A percentile compares a stretch with the other conserved stretches of the same genome.
phyloP scores from a whole-genome alignment of 805 yeast genomes.

The Cyberlindnera xishuangbannaensis region DNA sequence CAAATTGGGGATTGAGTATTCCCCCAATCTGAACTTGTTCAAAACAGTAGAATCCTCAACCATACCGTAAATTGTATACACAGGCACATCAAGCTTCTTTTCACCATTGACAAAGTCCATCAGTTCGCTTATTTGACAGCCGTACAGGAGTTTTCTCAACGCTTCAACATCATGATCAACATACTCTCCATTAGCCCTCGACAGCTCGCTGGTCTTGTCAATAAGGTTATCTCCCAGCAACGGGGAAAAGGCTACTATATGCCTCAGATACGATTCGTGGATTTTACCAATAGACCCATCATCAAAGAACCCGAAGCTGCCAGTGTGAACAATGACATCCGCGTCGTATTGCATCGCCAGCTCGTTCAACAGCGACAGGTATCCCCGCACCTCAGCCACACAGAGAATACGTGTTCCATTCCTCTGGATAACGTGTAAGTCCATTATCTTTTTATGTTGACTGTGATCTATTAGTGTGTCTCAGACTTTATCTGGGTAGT shows the following conservation, averaged over 20 bases:
- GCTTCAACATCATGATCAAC: constrained; percentile 32
- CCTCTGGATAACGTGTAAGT: constrained; percentile 20
- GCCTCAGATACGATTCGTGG: constrained; percentile 53
- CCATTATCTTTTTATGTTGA: no score
- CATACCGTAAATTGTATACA: constrained; percentile 73
- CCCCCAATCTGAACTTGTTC: constrained; percentile 53
- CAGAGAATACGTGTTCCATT: constrained; percentile 37
- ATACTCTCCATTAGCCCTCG: constrained; percentile 38
- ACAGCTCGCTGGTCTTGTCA: constrained; percentile 46
- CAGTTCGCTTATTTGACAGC: constrained; percentile 45
- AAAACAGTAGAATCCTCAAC: constrained; percentile 68
- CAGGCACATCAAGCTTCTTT: constrained; percentile 46
- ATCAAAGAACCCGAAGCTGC: constrained; percentile 78
- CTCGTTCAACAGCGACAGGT: constrained; percentile 42
- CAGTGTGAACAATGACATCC: constrained; percentile 57
- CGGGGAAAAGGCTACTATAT: constrained; percentile 62
- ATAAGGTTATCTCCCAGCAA: constrained; percentile 44
- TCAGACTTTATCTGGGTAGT: no score
- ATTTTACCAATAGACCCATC: constrained; percentile 46
- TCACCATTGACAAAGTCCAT: constrained; percentile 41
- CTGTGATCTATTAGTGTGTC: no score
- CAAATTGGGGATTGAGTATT: constrained; percentile 50
- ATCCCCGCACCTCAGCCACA: constrained; percentile 54
- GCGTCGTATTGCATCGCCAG: constrained; percentile 44
- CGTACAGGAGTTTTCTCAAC: constrained; percentile 30